Evolutionary conservation across 1,284 basidiomycete species (phyloP).

Genomic region (Porodaedalea pini): DNA sequence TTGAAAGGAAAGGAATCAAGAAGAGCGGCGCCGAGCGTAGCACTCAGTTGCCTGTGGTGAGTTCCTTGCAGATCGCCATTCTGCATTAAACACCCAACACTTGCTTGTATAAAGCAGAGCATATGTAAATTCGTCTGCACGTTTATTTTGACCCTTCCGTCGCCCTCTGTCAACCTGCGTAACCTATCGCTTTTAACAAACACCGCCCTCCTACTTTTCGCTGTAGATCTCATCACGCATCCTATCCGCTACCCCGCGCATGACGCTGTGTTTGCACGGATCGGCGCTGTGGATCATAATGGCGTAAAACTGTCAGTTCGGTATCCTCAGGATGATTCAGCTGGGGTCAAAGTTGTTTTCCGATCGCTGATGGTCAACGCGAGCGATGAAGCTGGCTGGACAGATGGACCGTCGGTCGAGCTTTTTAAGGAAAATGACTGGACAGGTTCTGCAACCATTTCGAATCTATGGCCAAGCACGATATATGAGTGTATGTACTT

Average conservation of each 20-base stretch:
- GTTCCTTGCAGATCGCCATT: neutral
- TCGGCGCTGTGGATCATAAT: constrained; percentile 66
- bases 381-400: constrained; percentile 38
- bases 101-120: constrained; percentile 18
- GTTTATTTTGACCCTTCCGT: constrained; percentile 26
- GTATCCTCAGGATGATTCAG: constrained; percentile 41
- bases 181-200: constrained; percentile 44
- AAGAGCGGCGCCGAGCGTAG: neutral
- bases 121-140: constrained; percentile 25
- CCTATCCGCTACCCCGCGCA: constrained; percentile 52
- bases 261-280: constrained; percentile 58
- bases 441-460: constrained; percentile 55
- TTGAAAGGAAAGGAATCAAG: neutral
- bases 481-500: constrained; percentile 60
- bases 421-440: constrained; percentile 56
- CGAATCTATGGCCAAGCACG: constrained; percentile 66
- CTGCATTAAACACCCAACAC: neutral
- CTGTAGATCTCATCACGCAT: constrained; percentile 47
- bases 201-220: constrained; percentile 45
- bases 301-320: constrained; percentile 60
- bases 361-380: constrained; percentile 26
- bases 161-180: constrained; percentile 46
- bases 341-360: constrained; percentile 43
- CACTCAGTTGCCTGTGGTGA: neutral
- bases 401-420: constrained; percentile 47